phyloP scores from a whole-genome alignment of 352 stramenopile genomes.

The Phytophthora pisi region DNA sequence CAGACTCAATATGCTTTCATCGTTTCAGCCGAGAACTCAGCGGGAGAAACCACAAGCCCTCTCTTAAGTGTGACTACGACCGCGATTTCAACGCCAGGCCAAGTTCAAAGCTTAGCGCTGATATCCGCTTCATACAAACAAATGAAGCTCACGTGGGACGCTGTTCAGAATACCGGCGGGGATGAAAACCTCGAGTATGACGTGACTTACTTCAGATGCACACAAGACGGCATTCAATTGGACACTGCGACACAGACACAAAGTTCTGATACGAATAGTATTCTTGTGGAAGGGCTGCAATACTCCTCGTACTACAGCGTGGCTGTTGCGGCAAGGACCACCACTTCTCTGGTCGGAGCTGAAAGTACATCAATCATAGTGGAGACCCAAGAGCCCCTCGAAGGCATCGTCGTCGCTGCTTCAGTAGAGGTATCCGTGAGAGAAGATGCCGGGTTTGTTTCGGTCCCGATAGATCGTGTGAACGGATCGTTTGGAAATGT shows the following conservation, averaged over 20 bases:
- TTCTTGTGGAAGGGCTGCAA: constrained; percentile 30
- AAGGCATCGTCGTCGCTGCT: constrained; percentile 38
- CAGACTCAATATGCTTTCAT: constrained; percentile 49
- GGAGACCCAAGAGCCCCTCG: constrained; percentile 39
- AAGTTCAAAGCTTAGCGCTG: constrained; percentile 30
- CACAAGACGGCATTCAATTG: constrained; percentile 14
- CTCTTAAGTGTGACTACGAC: constrained; percentile 36
- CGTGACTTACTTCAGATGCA: constrained; percentile 48
- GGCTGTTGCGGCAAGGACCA: constrained; percentile 37
- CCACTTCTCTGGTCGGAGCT: constrained; percentile 36
- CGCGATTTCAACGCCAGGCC: constrained; percentile 42
- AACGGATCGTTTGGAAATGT: constrained; percentile 57
- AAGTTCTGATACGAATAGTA: constrained; percentile 8
- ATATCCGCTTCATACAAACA: constrained; percentile 40
- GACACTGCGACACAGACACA: constrained; percentile 8
- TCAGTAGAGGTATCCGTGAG: constrained; percentile 19
- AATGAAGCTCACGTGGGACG: constrained; percentile 46
- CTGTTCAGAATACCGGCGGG: constrained; percentile 49
- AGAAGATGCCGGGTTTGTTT: constrained; percentile 37
- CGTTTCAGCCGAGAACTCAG: constrained; percentile 43
- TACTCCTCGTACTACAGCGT: constrained; percentile 50
- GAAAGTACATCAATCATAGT: constrained; percentile 30
- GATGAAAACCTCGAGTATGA: constrained; percentile 50
- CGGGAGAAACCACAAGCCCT: constrained; percentile 31
- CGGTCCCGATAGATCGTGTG: constrained; percentile 46